Evolutionary conservation across 2,329 filamentous ascomycete genomes (phyloP).

Genomic region (Neurospora crassa): DNA sequence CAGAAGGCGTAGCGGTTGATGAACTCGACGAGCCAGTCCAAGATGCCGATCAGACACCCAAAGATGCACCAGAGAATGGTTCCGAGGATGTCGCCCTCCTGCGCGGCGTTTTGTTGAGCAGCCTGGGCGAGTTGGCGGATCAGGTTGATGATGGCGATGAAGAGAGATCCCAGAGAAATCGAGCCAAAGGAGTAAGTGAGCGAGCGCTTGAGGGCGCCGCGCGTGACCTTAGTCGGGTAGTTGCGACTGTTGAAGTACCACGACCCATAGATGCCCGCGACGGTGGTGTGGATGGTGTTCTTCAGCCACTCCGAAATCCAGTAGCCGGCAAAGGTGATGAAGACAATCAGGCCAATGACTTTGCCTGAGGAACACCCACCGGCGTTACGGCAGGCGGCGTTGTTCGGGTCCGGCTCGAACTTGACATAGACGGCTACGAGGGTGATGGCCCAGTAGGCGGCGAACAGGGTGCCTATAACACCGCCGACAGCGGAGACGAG

Average conservation of each 20-base stretch:
- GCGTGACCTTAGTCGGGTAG: slow-evolving; percentile 69
- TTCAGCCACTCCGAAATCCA: slow-evolving; percentile 94
- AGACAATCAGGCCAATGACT: slow-evolving; percentile 76
- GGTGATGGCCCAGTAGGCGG: slow-evolving; percentile 79
- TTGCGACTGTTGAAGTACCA: slow-evolving; percentile 78
- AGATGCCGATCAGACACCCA: slow-evolving; percentile 63
- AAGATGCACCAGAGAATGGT: slow-evolving; percentile 63
- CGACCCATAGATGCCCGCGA: slow-evolving; percentile 80
- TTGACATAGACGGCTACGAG: slow-evolving; percentile 79
- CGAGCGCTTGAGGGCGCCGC: slow-evolving; percentile 71
- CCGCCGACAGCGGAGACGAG: slow-evolving; percentile 78
- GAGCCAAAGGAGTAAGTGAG: slow-evolving; percentile 89
- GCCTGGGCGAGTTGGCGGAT: slow-evolving; percentile 73
- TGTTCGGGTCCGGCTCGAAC: slow-evolving; percentile 56
- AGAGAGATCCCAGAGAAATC: slow-evolving; percentile 74
- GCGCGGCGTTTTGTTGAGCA: slow-evolving; percentile 56
- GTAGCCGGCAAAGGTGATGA: slow-evolving; percentile 84
- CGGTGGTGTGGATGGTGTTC: slow-evolving; percentile 81
- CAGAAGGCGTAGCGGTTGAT: slow-evolving; percentile 89
- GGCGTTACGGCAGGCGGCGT: slow-evolving; percentile 42
- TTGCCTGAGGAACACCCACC: slow-evolving; percentile 63
- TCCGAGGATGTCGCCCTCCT: slow-evolving; percentile 58
- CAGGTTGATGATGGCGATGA: slow-evolving; percentile 82
- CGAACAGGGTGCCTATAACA: slow-evolving; percentile 63
- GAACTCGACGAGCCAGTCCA: slow-evolving; percentile 82